Evolutionary conservation across 805 yeast genomes (phyloP).

Genomic region (Wickerhamomyces bovis): DNA sequence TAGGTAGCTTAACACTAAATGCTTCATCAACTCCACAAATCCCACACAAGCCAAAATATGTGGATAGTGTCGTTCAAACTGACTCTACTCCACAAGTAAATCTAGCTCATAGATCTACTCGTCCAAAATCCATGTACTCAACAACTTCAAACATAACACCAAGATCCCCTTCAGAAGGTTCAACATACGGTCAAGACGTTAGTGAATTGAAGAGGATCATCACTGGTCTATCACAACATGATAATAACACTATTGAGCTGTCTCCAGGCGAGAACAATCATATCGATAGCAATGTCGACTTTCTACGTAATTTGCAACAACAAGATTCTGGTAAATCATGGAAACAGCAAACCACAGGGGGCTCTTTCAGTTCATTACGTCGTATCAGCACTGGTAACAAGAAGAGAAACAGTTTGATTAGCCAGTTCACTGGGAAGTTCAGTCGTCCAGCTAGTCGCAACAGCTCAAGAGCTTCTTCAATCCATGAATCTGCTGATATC

Average conservation of each 20-base stretch:
- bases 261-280: slow-evolving; percentile 22
- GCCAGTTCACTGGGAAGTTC: slow-evolving; percentile 23
- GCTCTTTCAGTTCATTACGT: slow-evolving; percentile 24
- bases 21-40: slow-evolving; percentile 5
- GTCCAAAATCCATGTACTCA: slow-evolving; percentile 32
- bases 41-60: slow-evolving; percentile 19
- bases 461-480: slow-evolving; percentile 25
- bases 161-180: slow-evolving; percentile 6
- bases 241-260: slow-evolving; percentile 11
- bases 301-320: slow-evolving; percentile 29
- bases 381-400: slow-evolving; percentile 24
- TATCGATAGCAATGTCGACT: slow-evolving; percentile 33
- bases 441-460: slow-evolving; percentile 22
- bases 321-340: slow-evolving; percentile 31
- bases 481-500: slow-evolving; percentile 20
- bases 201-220: slow-evolving; percentile 24
- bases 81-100: slow-evolving; percentile 8
- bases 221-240: slow-evolving; percentile 18
- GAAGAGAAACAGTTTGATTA: slow-evolving; percentile 17
- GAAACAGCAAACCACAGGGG: slow-evolving; percentile 29
- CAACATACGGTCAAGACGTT: slow-evolving; percentile 1
- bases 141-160: slow-evolving; percentile 7
- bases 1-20: slow-evolving; percentile 17
- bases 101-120: not conserved
- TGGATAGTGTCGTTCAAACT: slow-evolving; percentile 24